A percentile compares a stretch with the other conserved stretches of the same genome.
phyloP scores from a whole-genome alignment of 2,329 filamentous ascomycete genomes.

The Bipolaris zeicola region DNA sequence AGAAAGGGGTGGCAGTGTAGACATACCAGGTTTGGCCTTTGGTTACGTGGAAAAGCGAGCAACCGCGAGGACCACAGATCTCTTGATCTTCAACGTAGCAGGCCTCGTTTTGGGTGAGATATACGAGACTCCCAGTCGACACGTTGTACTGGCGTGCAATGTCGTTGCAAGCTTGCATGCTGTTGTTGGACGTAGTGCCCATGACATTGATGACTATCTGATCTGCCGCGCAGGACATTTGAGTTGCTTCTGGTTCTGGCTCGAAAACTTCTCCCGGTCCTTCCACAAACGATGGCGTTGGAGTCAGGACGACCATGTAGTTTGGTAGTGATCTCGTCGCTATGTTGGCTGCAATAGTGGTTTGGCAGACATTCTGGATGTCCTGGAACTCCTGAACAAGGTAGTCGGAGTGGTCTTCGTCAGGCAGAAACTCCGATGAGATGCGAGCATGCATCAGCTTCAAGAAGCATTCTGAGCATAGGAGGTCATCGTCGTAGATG shows the following conservation, averaged over 20 bases:
- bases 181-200: neutral
- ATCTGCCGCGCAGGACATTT: neutral
- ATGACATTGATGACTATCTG: neutral
- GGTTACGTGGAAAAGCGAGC: neutral
- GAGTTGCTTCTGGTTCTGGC: neutral
- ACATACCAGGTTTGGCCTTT: neutral
- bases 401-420: slow-evolving; percentile 1
- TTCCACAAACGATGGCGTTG: neutral
- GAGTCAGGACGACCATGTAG: neutral
- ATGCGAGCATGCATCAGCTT: slow-evolving; percentile 2
- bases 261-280: neutral
- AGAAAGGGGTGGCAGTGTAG: neutral
- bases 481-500: neutral
- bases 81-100: neutral
- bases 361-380: slow-evolving; percentile 1
- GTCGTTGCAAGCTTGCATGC: neutral
- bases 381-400: slow-evolving; percentile 4
- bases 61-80: neutral
- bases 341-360: neutral
- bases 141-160: neutral
- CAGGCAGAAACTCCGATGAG: slow-evolving; percentile 1
- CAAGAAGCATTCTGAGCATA: slow-evolving; percentile 5
- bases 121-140: neutral
- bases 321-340: neutral
- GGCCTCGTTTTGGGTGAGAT: neutral